Percentiles rank a stretch among this genome's conserved stretches.
Evolutionary conservation across 208 protist species (phyloP).

Genomic region (Angomonas desouzai): DNA sequence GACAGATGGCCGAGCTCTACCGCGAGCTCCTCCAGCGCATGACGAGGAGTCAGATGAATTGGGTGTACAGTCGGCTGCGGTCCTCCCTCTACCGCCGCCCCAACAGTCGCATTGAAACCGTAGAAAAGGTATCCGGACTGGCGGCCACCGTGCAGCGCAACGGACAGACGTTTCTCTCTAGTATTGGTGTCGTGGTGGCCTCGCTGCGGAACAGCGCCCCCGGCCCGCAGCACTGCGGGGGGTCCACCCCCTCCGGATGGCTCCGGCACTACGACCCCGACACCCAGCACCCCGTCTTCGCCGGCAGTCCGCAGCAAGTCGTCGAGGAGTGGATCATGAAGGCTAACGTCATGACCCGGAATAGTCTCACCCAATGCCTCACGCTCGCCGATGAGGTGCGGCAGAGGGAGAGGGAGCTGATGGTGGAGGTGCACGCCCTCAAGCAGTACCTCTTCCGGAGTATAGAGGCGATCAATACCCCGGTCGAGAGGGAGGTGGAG

Average conservation of each 20-base stretch:
- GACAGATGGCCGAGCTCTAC: slow-evolving; percentile 41
- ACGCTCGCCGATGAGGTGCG: slow-evolving; percentile 26
- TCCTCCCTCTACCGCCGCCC: slow-evolving; percentile 57
- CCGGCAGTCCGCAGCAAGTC: slow-evolving; percentile 39
- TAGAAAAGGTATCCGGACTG: slow-evolving; percentile 34
- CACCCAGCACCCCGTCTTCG: slow-evolving; percentile 33
- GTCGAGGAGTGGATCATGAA: slow-evolving; percentile 84
- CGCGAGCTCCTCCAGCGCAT: slow-evolving; percentile 37
- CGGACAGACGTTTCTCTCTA: slow-evolving; percentile 45
- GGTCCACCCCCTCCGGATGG: slow-evolving; percentile 59
- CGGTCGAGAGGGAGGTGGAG: slow-evolving; percentile 36
- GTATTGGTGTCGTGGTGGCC: slow-evolving; percentile 40
- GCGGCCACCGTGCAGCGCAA: slow-evolving; percentile 34
- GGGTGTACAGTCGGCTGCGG: slow-evolving; percentile 49
- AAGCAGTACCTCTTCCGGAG: slow-evolving; percentile 22
- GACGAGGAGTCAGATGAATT: slow-evolving; percentile 37
- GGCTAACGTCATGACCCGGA: slow-evolving; percentile 69
- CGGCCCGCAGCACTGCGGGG: slow-evolving; percentile 39
- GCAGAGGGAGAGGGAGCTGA: slow-evolving; percentile 27
- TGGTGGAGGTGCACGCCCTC: slow-evolving; percentile 26
- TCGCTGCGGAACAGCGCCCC: slow-evolving; percentile 37
- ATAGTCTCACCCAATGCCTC: slow-evolving; percentile 45
- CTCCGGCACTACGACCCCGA: slow-evolving; percentile 55
- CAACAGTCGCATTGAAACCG: slow-evolving; percentile 23
- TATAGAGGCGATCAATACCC: slow-evolving; percentile 43